phyloP scores from a whole-genome alignment of 2,329 filamentous ascomycete genomes.

The Pyricularia sp. region DNA sequence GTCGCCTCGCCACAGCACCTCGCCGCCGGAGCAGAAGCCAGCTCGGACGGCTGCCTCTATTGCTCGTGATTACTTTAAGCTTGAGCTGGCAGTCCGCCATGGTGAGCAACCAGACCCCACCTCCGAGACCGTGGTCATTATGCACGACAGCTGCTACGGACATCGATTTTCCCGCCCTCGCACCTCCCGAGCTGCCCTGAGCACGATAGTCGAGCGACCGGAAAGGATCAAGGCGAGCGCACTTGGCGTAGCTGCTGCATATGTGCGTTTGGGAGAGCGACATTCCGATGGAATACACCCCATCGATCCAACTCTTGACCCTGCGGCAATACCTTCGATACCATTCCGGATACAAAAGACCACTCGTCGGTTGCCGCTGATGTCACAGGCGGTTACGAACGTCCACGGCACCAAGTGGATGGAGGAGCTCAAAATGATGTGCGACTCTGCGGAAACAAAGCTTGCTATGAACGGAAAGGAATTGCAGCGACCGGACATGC shows the following conservation, averaged over 20 bases:
- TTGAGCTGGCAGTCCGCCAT: conserved; percentile 54
- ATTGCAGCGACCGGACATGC: conserved; percentile 58
- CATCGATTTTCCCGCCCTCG: conserved; percentile 83
- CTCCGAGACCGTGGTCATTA: conserved; percentile 65
- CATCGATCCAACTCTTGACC: conserved; percentile 52
- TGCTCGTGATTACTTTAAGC: conserved; percentile 49
- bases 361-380: conserved; percentile 58
- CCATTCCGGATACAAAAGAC: conserved; percentile 86
- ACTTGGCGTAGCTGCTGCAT: conserved; percentile 75
- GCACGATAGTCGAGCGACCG: conserved; percentile 83
- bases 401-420: conserved; percentile 92
- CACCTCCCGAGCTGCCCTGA: conserved; percentile 60
- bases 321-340: conserved; percentile 43
- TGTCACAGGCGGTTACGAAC: conserved; percentile 71
- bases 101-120: conserved; percentile 19
- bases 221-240: conserved; percentile 81
- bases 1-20: conserved; percentile 24
- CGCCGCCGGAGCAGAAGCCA: conserved; percentile 17
- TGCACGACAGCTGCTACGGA: conserved; percentile 92
- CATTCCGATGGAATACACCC: conserved; percentile 63
- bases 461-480: conserved; percentile 72
- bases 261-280: conserved; percentile 78
- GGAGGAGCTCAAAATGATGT: conserved; percentile 82
- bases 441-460: conserved; percentile 67
- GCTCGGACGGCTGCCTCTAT: conserved; percentile 21